A percentile compares a stretch with the other conserved stretches of the same genome.
phyloP scores from a whole-genome alignment of 306 rosid genomes.

The Amphicarpaea edgeworthii region DNA sequence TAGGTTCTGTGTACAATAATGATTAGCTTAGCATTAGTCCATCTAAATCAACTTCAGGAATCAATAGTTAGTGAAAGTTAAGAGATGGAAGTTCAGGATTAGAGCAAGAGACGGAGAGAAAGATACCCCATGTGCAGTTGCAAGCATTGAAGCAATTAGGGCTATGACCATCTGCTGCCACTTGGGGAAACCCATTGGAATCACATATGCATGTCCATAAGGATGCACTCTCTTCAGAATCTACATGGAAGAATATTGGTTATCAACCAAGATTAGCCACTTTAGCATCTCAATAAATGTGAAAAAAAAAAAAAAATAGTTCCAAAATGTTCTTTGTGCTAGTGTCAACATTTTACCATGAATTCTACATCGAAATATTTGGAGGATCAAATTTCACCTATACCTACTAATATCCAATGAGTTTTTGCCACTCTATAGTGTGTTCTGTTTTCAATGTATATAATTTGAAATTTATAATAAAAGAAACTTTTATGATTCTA shows the following conservation, averaged over 20 bases:
- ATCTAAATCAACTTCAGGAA: slow-evolving; percentile 32
- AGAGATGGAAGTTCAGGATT: slow-evolving; percentile 23
- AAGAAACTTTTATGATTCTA: slow-evolving; percentile 5
- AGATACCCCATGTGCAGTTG: slow-evolving; percentile 89
- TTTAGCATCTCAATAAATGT: slow-evolving; percentile 2
- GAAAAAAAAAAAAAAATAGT: neutral
- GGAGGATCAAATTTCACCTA: slow-evolving; percentile 8
- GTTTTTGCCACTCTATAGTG: neutral
- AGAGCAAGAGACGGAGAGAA: slow-evolving; percentile 39
- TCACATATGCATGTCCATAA: slow-evolving; percentile 86
- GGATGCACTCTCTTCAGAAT: slow-evolving; percentile 55
- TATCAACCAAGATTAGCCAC: neutral
- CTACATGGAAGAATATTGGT: slow-evolving; percentile 53
- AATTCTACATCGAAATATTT: slow-evolving; percentile 21
- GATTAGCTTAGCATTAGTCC: slow-evolving; percentile 17
- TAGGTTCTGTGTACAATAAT: neutral
- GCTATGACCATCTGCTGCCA: slow-evolving; percentile 60
- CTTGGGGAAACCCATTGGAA: slow-evolving; percentile 76
- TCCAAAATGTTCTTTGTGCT: neutral
- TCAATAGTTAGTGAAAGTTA: slow-evolving; percentile 5
- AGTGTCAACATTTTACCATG: slow-evolving; percentile 6
- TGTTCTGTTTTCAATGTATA: neutral
- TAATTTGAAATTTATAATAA: slow-evolving; percentile 27
- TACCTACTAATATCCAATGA: neutral
- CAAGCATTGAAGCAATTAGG: slow-evolving; percentile 78